Conservation (phyloP, 371 early-diverging fungal genomes). For the Apophysomyces trapeziformis region DNA sequence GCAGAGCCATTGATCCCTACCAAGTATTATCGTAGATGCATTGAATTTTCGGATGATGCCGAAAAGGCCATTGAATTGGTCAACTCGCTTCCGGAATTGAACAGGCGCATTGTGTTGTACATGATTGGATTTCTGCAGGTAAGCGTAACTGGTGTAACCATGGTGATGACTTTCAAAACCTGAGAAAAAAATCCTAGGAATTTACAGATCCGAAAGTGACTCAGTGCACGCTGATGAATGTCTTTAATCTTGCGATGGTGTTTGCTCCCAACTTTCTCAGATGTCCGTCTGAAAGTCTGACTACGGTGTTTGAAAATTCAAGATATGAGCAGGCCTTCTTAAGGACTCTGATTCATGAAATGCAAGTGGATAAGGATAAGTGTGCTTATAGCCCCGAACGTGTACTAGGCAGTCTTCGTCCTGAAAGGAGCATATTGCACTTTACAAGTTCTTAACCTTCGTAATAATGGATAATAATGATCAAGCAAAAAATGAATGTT, state of each 20-base stretch:
- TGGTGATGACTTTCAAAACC: not conserved
- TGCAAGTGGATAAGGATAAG: constrained; percentile 25
- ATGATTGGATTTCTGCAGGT: constrained; percentile 85
- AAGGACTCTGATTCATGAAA: constrained; percentile 38
- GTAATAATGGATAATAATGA: no score
- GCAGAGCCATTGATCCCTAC: constrained; percentile 90
- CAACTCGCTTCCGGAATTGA: constrained; percentile 71
- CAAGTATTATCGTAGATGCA: constrained; percentile 77
- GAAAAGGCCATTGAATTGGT: constrained; percentile 68
- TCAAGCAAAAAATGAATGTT: no score
- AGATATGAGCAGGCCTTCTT: constrained; percentile 67
- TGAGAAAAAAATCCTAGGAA: constrained; percentile 40
- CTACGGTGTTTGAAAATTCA: constrained; percentile 82
- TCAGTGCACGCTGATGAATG: constrained; percentile 84
- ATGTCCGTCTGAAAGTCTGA: constrained; percentile 81
- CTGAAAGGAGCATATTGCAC: no score
- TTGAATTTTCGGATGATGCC: constrained; percentile 58
- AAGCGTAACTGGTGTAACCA: constrained; percentile 35
- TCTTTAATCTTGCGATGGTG: constrained; percentile 94
- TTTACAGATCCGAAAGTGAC: constrained; percentile 76
- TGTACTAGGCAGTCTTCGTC: not conserved
- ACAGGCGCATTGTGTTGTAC: constrained; percentile 79
- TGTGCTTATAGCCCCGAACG: constrained; percentile 25
- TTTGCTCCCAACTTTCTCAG: constrained; percentile 94
- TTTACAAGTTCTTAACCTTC: no score